These are phyloP conservation scores for Neofusicoccum umdonicola DNA, from an alignment of 2,329 filamentous ascomycete species.

Conservation along the genomic window DNA sequence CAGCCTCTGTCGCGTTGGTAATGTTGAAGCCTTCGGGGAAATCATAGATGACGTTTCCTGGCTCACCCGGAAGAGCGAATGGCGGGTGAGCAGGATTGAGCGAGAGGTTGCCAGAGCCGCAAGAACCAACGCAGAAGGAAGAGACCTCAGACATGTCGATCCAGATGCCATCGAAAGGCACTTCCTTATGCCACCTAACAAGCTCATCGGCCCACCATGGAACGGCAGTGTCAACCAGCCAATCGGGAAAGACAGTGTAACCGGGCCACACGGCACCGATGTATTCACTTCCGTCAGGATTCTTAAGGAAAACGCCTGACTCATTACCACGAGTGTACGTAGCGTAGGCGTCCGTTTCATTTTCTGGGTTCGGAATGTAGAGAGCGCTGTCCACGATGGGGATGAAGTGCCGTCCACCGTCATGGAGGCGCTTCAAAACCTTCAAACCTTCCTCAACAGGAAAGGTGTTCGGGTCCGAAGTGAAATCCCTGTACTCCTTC, in stretches of 20 bases:
- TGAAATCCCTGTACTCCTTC: slow-evolving; percentile 60
- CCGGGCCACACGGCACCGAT: slow-evolving; percentile 58
- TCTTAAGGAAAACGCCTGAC: slow-evolving; percentile 51
- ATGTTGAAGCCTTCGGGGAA: slow-evolving; percentile 70
- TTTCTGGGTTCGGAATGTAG: slow-evolving; percentile 70
- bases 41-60: slow-evolving; percentile 56
- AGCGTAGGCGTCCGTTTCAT: slow-evolving; percentile 58
- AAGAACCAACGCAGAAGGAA: slow-evolving; percentile 69
- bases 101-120: slow-evolving; percentile 63
- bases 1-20: slow-evolving; percentile 67
- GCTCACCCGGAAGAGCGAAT: slow-evolving; percentile 64
- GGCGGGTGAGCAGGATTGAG: slow-evolving; percentile 68
- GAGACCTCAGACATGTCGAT: slow-evolving; percentile 63
- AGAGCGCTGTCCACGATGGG: slow-evolving; percentile 64
- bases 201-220: slow-evolving; percentile 61
- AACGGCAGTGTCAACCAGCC: slow-evolving; percentile 57
- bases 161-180: slow-evolving; percentile 53
- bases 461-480: slow-evolving; percentile 54
- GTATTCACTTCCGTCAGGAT: slow-evolving; percentile 55
- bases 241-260: slow-evolving; percentile 62
- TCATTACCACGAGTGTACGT: slow-evolving; percentile 52
- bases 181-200: slow-evolving; percentile 50
- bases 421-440: slow-evolving; percentile 55
- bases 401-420: slow-evolving; percentile 56
- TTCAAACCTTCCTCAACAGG: slow-evolving; percentile 48